Percentiles rank a stretch among this genome's conserved stretches.
Conservation (phyloP, 208 protist species). For the Leishmania arabica region DNA sequence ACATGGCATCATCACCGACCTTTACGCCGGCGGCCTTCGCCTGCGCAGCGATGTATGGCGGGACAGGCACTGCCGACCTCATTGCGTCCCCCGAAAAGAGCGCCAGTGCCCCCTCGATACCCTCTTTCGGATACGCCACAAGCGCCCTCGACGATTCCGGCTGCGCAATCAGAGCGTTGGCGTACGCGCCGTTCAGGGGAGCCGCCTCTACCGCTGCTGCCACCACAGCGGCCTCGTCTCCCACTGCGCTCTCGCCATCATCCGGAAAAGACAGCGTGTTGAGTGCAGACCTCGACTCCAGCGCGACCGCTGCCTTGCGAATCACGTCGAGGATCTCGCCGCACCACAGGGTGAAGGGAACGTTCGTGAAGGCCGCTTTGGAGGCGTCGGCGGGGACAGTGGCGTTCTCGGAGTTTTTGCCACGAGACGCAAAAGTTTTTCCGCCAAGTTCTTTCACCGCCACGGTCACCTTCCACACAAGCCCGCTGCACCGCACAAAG, state of each 20-base stretch:
- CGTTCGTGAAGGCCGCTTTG: neutral
- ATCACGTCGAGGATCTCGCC: slow-evolving; percentile 19
- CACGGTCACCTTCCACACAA: slow-evolving; percentile 79
- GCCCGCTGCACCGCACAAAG: slow-evolving; percentile 86
- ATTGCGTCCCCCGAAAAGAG: neutral
- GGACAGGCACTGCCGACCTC: neutral
- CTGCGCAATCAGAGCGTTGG: neutral
- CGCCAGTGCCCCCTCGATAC: slow-evolving; percentile 7
- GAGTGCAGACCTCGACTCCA: slow-evolving; percentile 5
- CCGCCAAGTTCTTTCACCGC: slow-evolving; percentile 26
- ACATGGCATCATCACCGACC: slow-evolving; percentile 17
- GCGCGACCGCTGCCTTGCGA: neutral
- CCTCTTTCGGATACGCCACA: neutral
- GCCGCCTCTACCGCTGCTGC: too few species aligned
- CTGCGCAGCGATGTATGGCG: slow-evolving; percentile 9
- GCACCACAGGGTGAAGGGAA: slow-evolving; percentile 17
- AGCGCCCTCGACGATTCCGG: neutral
- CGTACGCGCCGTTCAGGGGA: neutral
- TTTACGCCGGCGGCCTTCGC: slow-evolving; percentile 18
- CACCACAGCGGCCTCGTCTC: neutral
- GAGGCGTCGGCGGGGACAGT: neutral
- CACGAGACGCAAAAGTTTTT: neutral
- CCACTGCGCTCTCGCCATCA: neutral
- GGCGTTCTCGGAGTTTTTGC: neutral
- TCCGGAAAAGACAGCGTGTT: slow-evolving; percentile 13